Evolutionary conservation across 2,329 filamentous ascomycete genomes (phyloP).

Genomic region (Diaporthe citriasiana): DNA sequence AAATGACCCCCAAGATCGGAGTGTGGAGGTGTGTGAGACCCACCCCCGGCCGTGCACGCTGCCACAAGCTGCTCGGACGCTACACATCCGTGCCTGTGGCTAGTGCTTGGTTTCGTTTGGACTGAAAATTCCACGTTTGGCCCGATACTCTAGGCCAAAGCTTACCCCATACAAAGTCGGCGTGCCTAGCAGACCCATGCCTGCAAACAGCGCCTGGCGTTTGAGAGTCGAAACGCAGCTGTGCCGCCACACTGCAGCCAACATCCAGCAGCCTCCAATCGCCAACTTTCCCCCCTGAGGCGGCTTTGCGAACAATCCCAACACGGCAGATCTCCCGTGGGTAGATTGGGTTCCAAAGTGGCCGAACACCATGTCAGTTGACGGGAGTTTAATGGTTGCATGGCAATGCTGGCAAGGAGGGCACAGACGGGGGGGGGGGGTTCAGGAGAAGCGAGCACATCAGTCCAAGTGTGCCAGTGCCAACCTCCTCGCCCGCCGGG

Average conservation of each 20-base stretch:
- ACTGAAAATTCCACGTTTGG: slow-evolving; percentile 40
- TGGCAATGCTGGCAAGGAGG: slow-evolving; percentile 22
- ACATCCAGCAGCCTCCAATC: slow-evolving; percentile 21
- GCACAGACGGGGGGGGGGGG: slow-evolving; percentile 29
- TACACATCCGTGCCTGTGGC: slow-evolving; percentile 31
- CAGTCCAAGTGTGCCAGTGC: slow-evolving; percentile 8
- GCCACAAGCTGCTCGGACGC: slow-evolving; percentile 21
- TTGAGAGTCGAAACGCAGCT: slow-evolving; percentile 27
- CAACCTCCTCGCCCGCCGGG: slow-evolving; percentile 11
- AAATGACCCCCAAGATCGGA: background rate
- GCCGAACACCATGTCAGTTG: slow-evolving; percentile 29
- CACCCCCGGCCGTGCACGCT: slow-evolving; percentile 8
- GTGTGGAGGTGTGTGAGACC: slow-evolving; percentile 16
- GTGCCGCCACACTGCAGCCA: slow-evolving; percentile 8
- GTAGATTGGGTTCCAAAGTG: slow-evolving; percentile 25
- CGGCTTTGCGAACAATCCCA: slow-evolving; percentile 24
- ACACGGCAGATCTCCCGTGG: slow-evolving; percentile 26
- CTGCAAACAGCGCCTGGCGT: slow-evolving; percentile 25
- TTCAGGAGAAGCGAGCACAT: slow-evolving; percentile 28
- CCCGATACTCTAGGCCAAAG: slow-evolving; percentile 32
- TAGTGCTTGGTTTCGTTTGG: slow-evolving; percentile 38
- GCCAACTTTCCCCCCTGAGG: background rate
- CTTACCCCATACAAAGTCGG: slow-evolving; percentile 17
- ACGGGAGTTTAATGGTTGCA: slow-evolving; percentile 29
- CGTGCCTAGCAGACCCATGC: slow-evolving; percentile 14